Conservation (phyloP, 331 rosid genomes). For the Rhamnella rubrinervis region DNA sequence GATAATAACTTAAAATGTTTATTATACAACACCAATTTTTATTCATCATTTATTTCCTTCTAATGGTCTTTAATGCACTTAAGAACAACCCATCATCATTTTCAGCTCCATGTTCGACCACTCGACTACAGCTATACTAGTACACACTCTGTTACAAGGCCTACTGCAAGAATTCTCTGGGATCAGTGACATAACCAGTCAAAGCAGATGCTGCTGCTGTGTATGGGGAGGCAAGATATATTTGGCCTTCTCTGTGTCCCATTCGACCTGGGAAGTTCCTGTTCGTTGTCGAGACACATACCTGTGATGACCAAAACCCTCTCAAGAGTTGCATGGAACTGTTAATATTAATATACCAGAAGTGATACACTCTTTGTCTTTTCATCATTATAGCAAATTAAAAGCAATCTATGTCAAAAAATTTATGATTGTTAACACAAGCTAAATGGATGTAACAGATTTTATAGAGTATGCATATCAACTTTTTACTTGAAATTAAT, state of each 20-base stretch:
- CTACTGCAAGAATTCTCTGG: conserved; percentile 88
- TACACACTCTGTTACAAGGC: not conserved
- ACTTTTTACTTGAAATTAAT: too few species aligned
- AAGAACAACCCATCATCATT: too few species aligned
- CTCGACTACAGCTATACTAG: too few species aligned
- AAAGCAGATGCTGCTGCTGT: conserved; percentile 98
- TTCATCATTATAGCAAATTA: not conserved
- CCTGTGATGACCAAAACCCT: conserved; percentile 47
- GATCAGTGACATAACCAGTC: conserved; percentile 92
- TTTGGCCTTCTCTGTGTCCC: conserved; percentile 96
- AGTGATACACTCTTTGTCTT: not conserved
- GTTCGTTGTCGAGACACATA: conserved; percentile 93
- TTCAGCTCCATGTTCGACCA: too few species aligned
- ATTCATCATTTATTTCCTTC: too few species aligned
- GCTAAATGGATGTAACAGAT: too few species aligned
- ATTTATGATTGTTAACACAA: not conserved
- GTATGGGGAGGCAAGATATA: conserved; percentile 89
- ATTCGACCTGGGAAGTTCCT: conserved; percentile 96
- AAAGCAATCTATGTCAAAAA: not conserved
- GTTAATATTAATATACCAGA: not conserved
- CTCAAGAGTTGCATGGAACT: not conserved
- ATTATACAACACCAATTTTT: too few species aligned
- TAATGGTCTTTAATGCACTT: too few species aligned
- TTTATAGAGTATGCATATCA: too few species aligned
- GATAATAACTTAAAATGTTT: too few species aligned